Conservation (phyloP, 2,329 filamentous ascomycete species). For the Didymella pomorum region DNA sequence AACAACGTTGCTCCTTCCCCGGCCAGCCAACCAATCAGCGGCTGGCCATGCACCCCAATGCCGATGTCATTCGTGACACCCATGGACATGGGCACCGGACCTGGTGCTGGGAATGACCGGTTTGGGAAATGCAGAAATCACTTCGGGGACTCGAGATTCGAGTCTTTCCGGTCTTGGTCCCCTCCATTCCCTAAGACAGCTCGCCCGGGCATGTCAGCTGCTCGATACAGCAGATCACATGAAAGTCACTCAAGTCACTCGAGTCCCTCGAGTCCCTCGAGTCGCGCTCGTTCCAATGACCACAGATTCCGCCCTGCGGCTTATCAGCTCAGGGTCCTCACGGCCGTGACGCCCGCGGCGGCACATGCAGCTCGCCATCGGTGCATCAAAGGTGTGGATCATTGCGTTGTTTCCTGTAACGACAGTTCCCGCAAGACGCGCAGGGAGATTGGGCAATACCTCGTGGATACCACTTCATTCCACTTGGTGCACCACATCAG, state of each 20-base stretch:
- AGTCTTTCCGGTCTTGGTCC: conserved; percentile 1
- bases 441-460: conserved; percentile 26
- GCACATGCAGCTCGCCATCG: conserved; percentile 24
- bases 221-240: conserved; percentile 17
- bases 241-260: conserved; percentile 12
- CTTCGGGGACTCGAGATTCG: background rate
- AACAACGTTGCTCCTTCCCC: conserved; percentile 14
- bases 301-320: conserved; percentile 18
- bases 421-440: conserved; percentile 25
- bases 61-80: conserved; percentile 12
- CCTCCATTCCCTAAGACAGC: conserved; percentile 6
- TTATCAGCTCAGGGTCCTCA: conserved; percentile 18
- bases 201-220: conserved; percentile 17
- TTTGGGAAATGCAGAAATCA: conserved; percentile 2
- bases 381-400: conserved; percentile 27
- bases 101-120: conserved; percentile 16
- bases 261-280: background rate
- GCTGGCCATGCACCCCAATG: background rate
- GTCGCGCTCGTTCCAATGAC: conserved; percentile 6
- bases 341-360: conserved; percentile 22
- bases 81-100: conserved; percentile 11
- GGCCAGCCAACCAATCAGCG: conserved; percentile 13
- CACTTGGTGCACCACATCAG: conserved; percentile 19
- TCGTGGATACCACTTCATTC: conserved; percentile 22
- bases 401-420: conserved; percentile 38